Evolutionary conservation across 345 rosid species (phyloP), one percentile per base, ranked within the genome.

Genomic region (Eucalyptus microcorys): DNA sequence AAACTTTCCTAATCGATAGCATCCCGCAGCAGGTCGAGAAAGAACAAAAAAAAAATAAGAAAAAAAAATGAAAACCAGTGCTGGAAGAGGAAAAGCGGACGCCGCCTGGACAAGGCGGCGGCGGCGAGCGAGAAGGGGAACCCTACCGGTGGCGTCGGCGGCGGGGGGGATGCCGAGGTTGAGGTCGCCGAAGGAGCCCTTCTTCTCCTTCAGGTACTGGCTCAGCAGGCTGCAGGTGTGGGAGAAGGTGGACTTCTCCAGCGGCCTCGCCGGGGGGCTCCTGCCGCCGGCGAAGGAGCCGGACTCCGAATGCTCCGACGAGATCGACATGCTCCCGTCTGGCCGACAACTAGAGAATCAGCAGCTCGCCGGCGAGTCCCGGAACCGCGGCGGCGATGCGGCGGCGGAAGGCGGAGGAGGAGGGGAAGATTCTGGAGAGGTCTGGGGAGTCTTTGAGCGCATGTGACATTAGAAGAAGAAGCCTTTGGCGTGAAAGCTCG

Each of bases 161-260:
- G 89, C 89, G 94, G 95, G 92, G 42, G 97, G 14, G 19, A 95
- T 94, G 15, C 96, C 96, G 53, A 97, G 95, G 88, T 88, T 90
- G 14, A 96, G 96, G 93, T 96, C 98, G 90, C 98, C 99, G 32
- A 96, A 93, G 87, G 94, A 92, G 49, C 99, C 96, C 64, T 91
- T 94, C 64, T 91, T 94, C 94, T 92, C 97, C 89, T 94, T 97
- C 83, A 97, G 89, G 91, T 95, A 97, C 91, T 93, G 99, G 90
- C 97, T 96, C 92, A 97, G 87, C 86, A 95, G 68, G 87, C 90
- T 95, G 90, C 97, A 97, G 24, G 93, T 97, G 89, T 90, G 96
- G 0, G 95, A 92, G 92, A 97, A 97, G 91, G 94, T 94, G 2
- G 94, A 86, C 89, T 93, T 95, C 76, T 89, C 94, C n/a, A 91